Percentiles rank a stretch among this genome's conserved stretches.
Evolutionary conservation across 225 moss, liverwort and hornwort species (phyloP).

Genomic region (Marchantia paleacea): DNA sequence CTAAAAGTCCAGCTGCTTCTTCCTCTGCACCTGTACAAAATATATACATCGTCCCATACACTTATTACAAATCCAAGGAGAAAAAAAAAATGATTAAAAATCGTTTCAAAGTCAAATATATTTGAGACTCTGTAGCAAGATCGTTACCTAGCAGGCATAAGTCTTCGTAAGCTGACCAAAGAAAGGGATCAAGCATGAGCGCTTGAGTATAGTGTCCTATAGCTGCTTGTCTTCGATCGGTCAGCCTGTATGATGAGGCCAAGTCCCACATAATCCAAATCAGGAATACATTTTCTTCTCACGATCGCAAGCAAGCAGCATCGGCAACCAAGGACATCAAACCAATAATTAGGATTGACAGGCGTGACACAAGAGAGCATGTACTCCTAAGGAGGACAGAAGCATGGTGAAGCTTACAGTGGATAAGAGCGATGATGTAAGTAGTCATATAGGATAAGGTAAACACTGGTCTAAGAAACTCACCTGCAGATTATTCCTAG

Average conservation of each 20-base stretch:
- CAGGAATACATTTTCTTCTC: background rate
- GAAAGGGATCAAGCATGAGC: conserved; percentile 75
- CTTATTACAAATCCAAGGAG: too few species aligned
- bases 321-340: background rate
- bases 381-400: background rate
- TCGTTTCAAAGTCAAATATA: too few species aligned
- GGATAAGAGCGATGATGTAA: background rate
- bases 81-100: too few species aligned
- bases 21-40: conserved; percentile 66
- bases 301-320: background rate
- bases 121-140: background rate
- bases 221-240: conserved; percentile 83
- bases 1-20: conserved; percentile 75
- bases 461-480: background rate
- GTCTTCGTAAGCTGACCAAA: conserved; percentile 97
- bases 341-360: background rate
- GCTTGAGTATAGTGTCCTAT: conserved; percentile 86
- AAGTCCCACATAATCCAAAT: background rate
- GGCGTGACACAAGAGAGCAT: background rate
- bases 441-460: background rate
- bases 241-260: conserved; percentile 39
- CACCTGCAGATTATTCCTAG: conserved; percentile 87
- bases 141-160: conserved; percentile 65
- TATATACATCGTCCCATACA: background rate
- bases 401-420: background rate